phyloP scores from a whole-genome alignment of 2,329 filamentous ascomycete genomes.

The Nothopassalora personata region DNA sequence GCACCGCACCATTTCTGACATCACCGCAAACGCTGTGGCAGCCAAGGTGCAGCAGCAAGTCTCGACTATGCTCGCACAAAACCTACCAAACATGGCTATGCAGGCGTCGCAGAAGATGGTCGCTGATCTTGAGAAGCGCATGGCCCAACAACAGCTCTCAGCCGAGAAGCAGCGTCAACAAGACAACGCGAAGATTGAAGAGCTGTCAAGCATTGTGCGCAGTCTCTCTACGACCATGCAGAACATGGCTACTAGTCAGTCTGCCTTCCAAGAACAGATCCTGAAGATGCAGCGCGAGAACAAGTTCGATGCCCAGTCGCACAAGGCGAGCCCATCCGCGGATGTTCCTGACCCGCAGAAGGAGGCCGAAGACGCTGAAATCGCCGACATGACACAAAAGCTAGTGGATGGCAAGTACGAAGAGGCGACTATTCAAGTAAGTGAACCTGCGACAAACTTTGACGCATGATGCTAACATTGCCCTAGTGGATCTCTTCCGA shows the following conservation, averaged over 20 bases:
- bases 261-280: slow-evolving; percentile 59
- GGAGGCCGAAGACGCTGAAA: slow-evolving; percentile 50
- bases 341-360: slow-evolving; percentile 34
- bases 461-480: slow-evolving; percentile 30
- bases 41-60: slow-evolving; percentile 67
- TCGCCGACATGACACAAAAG: slow-evolving; percentile 56
- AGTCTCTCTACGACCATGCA: slow-evolving; percentile 64
- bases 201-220: slow-evolving; percentile 62
- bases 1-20: slow-evolving; percentile 66
- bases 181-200: slow-evolving; percentile 63
- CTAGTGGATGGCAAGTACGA: slow-evolving; percentile 54
- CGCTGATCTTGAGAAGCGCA: slow-evolving; percentile 60
- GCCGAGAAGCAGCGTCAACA: slow-evolving; percentile 48
- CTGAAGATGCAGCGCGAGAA: slow-evolving; percentile 38
- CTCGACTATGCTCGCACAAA: slow-evolving; percentile 51
- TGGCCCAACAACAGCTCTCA: slow-evolving; percentile 48
- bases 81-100: slow-evolving; percentile 27
- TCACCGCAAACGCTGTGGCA: slow-evolving; percentile 61
- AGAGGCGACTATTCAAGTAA: slow-evolving; percentile 41
- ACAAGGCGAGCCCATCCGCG: slow-evolving; percentile 8
- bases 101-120: slow-evolving; percentile 62
- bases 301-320: slow-evolving; percentile 38
- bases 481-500: slow-evolving; percentile 56
- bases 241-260: slow-evolving; percentile 63
- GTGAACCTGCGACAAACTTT: slow-evolving; percentile 5